Percentiles rank a stretch among this genome's conserved stretches.
phyloP scores from a whole-genome alignment of 805 yeast genomes.

The Myxozyma lipomycoides region DNA sequence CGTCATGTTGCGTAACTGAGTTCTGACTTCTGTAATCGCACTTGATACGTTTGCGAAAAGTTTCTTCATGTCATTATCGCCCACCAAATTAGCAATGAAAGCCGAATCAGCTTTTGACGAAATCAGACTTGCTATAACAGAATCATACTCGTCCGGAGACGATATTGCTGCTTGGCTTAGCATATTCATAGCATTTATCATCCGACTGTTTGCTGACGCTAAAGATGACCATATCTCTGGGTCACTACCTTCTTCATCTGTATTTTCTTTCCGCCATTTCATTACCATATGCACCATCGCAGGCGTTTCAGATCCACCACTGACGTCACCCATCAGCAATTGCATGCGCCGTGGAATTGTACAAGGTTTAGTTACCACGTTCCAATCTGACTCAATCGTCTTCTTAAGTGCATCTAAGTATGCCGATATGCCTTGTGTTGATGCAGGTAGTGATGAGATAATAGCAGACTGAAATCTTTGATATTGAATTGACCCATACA shows the following conservation, averaged over 20 bases:
- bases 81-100: slow-evolving; percentile 3
- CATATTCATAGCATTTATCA: slow-evolving; percentile 48
- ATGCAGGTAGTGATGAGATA: slow-evolving; percentile 35
- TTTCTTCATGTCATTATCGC: not conserved
- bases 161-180: slow-evolving; percentile 39
- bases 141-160: slow-evolving; percentile 41
- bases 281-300: slow-evolving; percentile 74
- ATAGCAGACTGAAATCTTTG: slow-evolving; percentile 62
- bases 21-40: slow-evolving; percentile 45
- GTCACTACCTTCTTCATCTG: slow-evolving; percentile 36
- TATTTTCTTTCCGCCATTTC: slow-evolving; percentile 58
- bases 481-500: slow-evolving; percentile 82
- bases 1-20: slow-evolving; percentile 58
- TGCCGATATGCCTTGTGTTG: slow-evolving; percentile 27
- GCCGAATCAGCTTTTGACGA: slow-evolving; percentile 5
- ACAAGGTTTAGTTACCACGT: slow-evolving; percentile 51
- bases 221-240: slow-evolving; percentile 52
- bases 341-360: slow-evolving; percentile 64
- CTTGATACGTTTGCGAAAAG: slow-evolving; percentile 8
- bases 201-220: slow-evolving; percentile 53
- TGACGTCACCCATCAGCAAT: slow-evolving; percentile 87
- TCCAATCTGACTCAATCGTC: slow-evolving; percentile 49
- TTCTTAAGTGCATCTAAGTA: slow-evolving; percentile 21
- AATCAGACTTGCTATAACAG: slow-evolving; percentile 11
- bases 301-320: slow-evolving; percentile 92